Evolutionary conservation across 2,329 filamentous ascomycete species (phyloP).

Genomic region (Sclerotinia subarctica): DNA sequence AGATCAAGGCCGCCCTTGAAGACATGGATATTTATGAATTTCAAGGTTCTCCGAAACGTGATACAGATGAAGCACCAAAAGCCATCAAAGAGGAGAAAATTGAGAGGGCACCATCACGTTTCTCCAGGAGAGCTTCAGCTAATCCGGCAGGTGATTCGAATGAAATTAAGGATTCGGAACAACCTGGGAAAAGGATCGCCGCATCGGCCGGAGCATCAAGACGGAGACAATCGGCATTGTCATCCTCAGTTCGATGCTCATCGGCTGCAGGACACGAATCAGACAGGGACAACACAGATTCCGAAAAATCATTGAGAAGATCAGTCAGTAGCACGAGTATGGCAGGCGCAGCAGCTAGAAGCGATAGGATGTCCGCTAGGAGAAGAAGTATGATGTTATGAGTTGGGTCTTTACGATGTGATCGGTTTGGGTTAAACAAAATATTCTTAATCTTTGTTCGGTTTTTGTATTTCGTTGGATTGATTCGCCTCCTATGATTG

Average conservation of each 20-base stretch:
- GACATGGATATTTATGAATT: slow-evolving; percentile 37
- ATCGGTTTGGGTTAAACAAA: background rate
- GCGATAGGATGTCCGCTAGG: slow-evolving; percentile 35
- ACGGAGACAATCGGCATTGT: slow-evolving; percentile 35
- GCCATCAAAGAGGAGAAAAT: slow-evolving; percentile 19
- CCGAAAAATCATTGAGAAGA: slow-evolving; percentile 28
- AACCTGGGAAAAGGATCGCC: slow-evolving; percentile 31
- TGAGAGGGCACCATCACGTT: slow-evolving; percentile 27
- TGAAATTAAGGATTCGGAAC: slow-evolving; percentile 27
- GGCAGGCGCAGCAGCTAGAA: slow-evolving; percentile 29
- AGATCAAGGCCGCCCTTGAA: slow-evolving; percentile 26
- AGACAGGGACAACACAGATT: slow-evolving; percentile 22
- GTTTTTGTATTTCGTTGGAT: slow-evolving; percentile 4
- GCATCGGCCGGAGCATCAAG: slow-evolving; percentile 29
- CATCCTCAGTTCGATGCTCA: slow-evolving; percentile 24
- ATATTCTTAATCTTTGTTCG: slow-evolving; percentile 18
- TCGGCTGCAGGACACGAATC: slow-evolving; percentile 22
- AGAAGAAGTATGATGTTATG: slow-evolving; percentile 41
- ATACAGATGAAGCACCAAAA: slow-evolving; percentile 20
- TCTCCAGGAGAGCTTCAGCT: slow-evolving; percentile 32
- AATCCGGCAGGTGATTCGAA: slow-evolving; percentile 20
- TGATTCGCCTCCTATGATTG: background rate
- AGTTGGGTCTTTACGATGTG: slow-evolving; percentile 27
- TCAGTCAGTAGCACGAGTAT: slow-evolving; percentile 25
- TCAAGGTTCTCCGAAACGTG: slow-evolving; percentile 29